Conservation (phyloP, 345 rosid genomes). For the Hypericum perforatum region DNA sequence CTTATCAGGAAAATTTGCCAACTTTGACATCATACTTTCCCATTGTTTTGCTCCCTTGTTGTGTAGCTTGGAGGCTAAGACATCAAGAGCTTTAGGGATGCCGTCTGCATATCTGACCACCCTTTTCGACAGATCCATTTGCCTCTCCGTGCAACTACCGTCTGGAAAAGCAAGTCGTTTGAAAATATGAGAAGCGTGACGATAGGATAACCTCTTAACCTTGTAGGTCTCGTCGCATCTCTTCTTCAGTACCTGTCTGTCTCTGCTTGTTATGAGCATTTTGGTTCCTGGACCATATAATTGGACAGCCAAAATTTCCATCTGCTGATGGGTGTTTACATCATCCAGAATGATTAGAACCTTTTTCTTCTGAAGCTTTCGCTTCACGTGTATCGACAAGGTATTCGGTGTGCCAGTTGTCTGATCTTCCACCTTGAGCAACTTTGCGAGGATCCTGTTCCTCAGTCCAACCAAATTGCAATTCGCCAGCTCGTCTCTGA, state of each 20-base stretch:
- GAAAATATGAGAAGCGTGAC: not conserved
- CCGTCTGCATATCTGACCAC: not conserved
- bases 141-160: not conserved
- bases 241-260: not conserved
- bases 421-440: not conserved
- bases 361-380: not conserved
- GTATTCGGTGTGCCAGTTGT: not conserved
- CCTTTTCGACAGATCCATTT: not conserved
- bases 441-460: not conserved
- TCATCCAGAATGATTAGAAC: slow-evolving; percentile 10
- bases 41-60: not conserved
- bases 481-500: slow-evolving; percentile 5
- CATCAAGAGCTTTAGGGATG: not conserved
- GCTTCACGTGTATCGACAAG: not conserved
- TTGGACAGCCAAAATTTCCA: not conserved
- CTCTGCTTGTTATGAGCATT: slow-evolving; percentile 1
- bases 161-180: not conserved
- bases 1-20: not conserved
- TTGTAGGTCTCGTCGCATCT: not conserved
- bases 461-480: not conserved
- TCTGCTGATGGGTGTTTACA: not conserved
- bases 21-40: not conserved
- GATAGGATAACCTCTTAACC: not conserved
- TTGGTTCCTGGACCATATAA: slow-evolving; percentile 6
- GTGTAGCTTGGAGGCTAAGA: not conserved